phyloP scores from a whole-genome alignment of 306 rosid genomes.

The Carpinus viminea region DNA sequence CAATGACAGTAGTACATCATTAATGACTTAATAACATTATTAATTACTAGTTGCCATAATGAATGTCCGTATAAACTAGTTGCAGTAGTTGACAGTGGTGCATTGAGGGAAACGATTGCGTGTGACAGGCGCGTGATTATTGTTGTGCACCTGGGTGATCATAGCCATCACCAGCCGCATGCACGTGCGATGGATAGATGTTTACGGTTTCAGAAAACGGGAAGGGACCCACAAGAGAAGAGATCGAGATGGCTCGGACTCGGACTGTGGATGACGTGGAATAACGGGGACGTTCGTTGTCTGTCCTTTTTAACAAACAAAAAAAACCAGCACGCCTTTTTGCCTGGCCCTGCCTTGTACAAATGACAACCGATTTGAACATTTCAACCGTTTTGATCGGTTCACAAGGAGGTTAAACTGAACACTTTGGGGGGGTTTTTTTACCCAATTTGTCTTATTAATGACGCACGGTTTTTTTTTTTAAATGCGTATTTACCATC shows the following conservation, averaged over 20 bases:
- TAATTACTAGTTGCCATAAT: too few relatives aligned
- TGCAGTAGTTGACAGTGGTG: too few relatives aligned
- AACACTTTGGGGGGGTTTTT: neutral
- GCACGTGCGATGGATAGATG: slow-evolving; percentile 24
- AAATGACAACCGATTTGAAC: slow-evolving; percentile 7
- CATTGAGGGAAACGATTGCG: too few relatives aligned
- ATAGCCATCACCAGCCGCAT: slow-evolving; percentile 9
- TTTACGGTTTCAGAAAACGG: neutral
- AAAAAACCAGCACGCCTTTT: too few relatives aligned
- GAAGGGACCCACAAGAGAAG: neutral
- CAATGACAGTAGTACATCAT: too few relatives aligned
- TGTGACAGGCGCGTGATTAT: slow-evolving; percentile 34
- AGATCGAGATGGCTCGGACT: too few relatives aligned
- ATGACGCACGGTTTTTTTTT: neutral
- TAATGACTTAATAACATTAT: too few relatives aligned
- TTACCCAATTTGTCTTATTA: neutral
- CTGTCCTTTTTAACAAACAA: neutral
- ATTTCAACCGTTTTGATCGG: slow-evolving; percentile 11
- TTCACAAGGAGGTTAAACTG: slow-evolving; percentile 2
- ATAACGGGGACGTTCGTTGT: neutral
- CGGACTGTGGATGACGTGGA: neutral
- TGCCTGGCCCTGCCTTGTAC: too few relatives aligned
- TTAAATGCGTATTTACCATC: neutral
- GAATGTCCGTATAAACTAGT: too few relatives aligned
- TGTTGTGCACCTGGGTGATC: slow-evolving; percentile 22